Conservation (phyloP, 148 eudicot species). For the Talinum fruticosum region DNA sequence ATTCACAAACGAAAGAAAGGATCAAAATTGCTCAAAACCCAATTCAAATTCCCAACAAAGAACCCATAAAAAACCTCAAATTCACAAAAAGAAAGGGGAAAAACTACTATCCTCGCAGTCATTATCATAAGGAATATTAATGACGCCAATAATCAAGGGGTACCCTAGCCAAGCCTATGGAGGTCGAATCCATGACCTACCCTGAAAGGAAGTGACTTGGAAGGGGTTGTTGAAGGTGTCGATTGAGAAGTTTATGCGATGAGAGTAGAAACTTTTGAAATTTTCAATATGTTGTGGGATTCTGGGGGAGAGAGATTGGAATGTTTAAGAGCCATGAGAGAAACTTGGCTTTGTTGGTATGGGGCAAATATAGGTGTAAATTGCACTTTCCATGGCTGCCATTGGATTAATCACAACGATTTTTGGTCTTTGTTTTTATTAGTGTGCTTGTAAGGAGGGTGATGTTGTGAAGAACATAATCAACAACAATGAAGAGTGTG, state of each 20-base stretch:
- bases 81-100: neutral
- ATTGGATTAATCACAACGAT: neutral
- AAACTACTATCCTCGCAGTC: constrained; percentile 86
- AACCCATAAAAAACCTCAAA: neutral
- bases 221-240: constrained; percentile 23
- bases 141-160: constrained; percentile 89
- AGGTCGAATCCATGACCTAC: constrained; percentile 96
- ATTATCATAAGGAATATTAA: constrained; percentile 75
- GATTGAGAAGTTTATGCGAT: constrained; percentile 41
- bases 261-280: constrained; percentile 40
- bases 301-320: neutral
- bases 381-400: constrained; percentile 20
- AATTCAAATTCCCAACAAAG: neutral
- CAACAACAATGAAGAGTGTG: no score
- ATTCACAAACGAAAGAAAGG: neutral
- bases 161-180: constrained; percentile 86
- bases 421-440: no score
- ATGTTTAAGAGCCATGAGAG: constrained; percentile 14
- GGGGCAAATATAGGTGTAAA: constrained; percentile 6
- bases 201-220: constrained; percentile 69
- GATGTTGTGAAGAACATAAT: no score
- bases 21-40: neutral
- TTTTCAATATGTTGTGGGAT: constrained; percentile 3
- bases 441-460: neutral
- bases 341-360: constrained; percentile 5